Evolutionary conservation across 345 rosid genomes (phyloP).

Genomic region (Laguncularia racemosa): DNA sequence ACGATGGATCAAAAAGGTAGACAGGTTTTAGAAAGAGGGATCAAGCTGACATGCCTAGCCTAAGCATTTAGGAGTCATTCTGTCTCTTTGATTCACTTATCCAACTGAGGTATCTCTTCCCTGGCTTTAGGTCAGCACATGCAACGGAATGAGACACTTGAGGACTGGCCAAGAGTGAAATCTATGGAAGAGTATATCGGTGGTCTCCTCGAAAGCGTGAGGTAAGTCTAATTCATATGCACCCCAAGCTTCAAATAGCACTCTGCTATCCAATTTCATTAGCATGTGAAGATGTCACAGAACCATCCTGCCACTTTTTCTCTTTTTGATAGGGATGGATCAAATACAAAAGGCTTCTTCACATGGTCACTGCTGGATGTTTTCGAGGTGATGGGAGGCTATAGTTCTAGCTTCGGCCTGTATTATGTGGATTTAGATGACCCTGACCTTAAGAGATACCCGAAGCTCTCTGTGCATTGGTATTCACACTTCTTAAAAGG

Average conservation of each 20-base stretch:
- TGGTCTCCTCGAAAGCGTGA: neutral
- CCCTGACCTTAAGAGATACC: neutral
- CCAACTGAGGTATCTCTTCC: neutral
- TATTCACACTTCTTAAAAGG: neutral
- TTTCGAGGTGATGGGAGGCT: neutral
- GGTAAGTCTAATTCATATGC: neutral
- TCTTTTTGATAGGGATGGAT: neutral
- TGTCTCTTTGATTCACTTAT: too few species aligned
- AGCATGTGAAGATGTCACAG: neutral
- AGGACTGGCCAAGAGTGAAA: neutral
- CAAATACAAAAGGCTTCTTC: constrained; percentile 4
- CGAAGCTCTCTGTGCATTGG: neutral
- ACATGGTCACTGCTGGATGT: neutral
- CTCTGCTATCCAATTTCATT: neutral
- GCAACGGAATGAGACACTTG: neutral
- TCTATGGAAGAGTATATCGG: neutral
- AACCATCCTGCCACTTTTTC: neutral
- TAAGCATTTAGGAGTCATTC: too few species aligned
- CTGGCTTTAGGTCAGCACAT: neutral
- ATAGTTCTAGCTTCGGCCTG: neutral
- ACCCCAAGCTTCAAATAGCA: neutral
- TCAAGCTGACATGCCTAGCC: too few species aligned
- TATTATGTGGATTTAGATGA: constrained; percentile 3
- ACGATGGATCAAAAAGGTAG: too few species aligned
- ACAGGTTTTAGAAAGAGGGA: too few species aligned